Percentiles rank a stretch among this genome's conserved stretches.
Evolutionary conservation across 108 stramenopile species (phyloP).

Genomic region (Nannochloropsis gaditana): DNA sequence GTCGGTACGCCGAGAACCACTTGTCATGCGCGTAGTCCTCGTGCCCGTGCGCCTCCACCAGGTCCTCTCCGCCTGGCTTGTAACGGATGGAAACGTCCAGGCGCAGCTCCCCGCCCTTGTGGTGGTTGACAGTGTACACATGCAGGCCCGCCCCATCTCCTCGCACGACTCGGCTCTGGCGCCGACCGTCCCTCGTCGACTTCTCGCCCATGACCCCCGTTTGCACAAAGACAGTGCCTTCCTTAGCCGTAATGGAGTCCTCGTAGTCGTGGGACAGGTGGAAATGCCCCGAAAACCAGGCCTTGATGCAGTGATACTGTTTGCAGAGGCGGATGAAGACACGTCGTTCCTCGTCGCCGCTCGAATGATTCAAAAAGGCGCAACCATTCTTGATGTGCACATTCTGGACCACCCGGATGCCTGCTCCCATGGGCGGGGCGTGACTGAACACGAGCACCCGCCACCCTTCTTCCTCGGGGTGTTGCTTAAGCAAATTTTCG

Average conservation of each 20-base stretch:
- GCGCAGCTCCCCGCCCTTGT: constrained; percentile 64
- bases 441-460: constrained; percentile 84
- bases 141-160: constrained; percentile 72
- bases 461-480: constrained; percentile 79
- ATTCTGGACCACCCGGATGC: constrained; percentile 76
- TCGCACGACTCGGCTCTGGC: constrained; percentile 75
- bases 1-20: constrained; percentile 50
- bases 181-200: constrained; percentile 69
- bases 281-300: constrained; percentile 90
- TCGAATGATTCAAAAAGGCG: constrained; percentile 52
- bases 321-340: constrained; percentile 69
- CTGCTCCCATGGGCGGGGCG: constrained; percentile 80
- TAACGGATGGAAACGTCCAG: constrained; percentile 69
- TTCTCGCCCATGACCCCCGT: constrained; percentile 72
- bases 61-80: constrained; percentile 36
- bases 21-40: constrained; percentile 59
- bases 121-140: constrained; percentile 80
- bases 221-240: constrained; percentile 70
- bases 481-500: constrained; percentile 59
- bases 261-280: constrained; percentile 74
- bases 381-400: constrained; percentile 27
- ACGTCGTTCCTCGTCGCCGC: constrained; percentile 31
- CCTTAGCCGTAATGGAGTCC: constrained; percentile 55
- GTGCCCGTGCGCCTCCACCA: constrained; percentile 68
- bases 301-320: constrained; percentile 72